Evolutionary conservation across 2,329 filamentous ascomycete genomes (phyloP), one percentile per base, ranked within the genome.

Genomic region (Fusarium foetens): DNA sequence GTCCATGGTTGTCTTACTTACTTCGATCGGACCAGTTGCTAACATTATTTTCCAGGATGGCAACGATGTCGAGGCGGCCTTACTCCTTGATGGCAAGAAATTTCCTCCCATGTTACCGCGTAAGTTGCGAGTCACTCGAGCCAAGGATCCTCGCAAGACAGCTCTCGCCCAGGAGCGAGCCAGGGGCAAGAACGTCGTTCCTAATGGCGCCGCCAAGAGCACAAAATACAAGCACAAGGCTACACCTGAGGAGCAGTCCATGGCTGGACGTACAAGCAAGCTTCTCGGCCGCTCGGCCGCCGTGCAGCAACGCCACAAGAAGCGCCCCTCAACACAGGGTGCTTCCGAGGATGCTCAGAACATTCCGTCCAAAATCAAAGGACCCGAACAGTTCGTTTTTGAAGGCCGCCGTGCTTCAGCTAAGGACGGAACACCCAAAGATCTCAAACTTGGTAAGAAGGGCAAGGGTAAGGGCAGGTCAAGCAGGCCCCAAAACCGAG

Each of bases 61-160:
- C 70, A 98, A 97, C 77, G 87, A 92, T 48, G 95, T 99, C 49
- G 96, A 99, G 82, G 89, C 92, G n/a, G 96, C 96, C 4, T 87
- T 99, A 17, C 88, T 97, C 42, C 89, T 95, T 68, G 89, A 98
- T 80, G 95, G 91, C 70, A 97, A 98, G 86, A 96, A 93, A 77
- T 98, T 95, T 78, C 94, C 95, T 21, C 95, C 95, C 23, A 91
- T 98, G 89, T 90, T 98, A n/a, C 95, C 95, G 14, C 91, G 96
- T 49, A 89, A 91, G 73, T 86, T 99, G 38, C 92, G 96, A 59
- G 95, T 99, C 51, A 92, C 90, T 52, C 91, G 96, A 68, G 96
- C 96, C 78, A 95, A 94, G 82, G 92, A 92, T 63, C 88, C 88
- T 39, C 86, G 88, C 78, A 90, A 89, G 81, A 90, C 88, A 11